Conservation (phyloP, 495 filamentous ascomycete genomes). For the Choiromyces venosus region DNA sequence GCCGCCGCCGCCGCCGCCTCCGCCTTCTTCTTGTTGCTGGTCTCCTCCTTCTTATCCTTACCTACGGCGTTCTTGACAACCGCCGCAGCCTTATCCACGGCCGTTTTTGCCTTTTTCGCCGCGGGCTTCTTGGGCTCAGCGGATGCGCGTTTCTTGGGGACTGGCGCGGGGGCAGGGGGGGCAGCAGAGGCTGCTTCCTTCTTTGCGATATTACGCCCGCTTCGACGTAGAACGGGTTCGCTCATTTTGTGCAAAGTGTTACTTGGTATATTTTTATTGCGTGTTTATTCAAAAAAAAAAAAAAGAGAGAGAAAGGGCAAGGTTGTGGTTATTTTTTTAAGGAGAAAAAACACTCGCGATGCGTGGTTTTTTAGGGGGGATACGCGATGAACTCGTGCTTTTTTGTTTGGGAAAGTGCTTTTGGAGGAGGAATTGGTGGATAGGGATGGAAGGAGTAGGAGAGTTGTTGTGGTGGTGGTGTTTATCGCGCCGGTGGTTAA, state of each 20-base stretch:
- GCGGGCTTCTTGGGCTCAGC: conserved; percentile 36
- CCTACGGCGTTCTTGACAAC: conserved; percentile 16
- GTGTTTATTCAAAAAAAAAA: no score
- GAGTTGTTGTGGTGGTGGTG: conserved; percentile 58
- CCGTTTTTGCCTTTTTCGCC: conserved; percentile 36
- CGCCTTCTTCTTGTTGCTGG: background rate
- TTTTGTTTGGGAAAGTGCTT: background rate
- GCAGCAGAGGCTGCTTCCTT: conserved; percentile 22
- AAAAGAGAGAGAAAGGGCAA: conserved; percentile 48
- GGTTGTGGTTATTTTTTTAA: conserved; percentile 14
- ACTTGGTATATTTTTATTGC: conserved; percentile 39
- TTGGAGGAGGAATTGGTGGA: background rate
- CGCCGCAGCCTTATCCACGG: conserved; percentile 11
- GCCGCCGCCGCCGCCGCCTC: conserved; percentile 3
- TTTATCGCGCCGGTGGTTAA: conserved; percentile 67
- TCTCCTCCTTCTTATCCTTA: background rate
- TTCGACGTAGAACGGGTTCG: conserved; percentile 42
- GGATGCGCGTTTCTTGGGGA: conserved; percentile 33
- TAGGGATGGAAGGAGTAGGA: conserved; percentile 51
- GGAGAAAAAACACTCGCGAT: background rate
- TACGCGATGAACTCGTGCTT: no score
- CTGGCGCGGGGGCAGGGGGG: conserved; percentile 34
- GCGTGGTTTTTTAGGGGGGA: background rate
- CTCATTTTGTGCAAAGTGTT: conserved; percentile 42
- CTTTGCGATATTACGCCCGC: conserved; percentile 37